Base-by-base conservation (phyloP, 192 early-diverging fungal genomes). In the Chytriomyces sp. region DNA sequence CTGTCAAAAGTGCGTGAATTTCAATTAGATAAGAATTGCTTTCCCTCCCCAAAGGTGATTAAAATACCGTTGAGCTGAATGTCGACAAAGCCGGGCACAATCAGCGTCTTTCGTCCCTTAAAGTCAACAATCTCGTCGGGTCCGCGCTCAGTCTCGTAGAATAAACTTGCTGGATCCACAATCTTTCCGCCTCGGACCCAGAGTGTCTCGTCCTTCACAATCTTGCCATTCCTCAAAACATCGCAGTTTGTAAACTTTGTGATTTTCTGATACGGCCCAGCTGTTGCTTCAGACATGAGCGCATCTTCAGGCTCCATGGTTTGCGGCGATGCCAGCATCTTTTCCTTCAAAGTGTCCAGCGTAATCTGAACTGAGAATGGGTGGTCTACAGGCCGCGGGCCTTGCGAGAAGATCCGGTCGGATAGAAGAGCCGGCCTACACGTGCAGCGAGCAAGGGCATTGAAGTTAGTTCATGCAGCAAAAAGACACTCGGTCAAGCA, bases 211-310 rank as follows among this genome's bases (percentile, higher is more conserved):
- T 93, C 84, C 61, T 90, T 85, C 18, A 92, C 84, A 67, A 95
- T 90, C 76, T 87, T 73, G 77, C 93, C 92, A 78, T 93, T 85
- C n/a, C 89, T 82, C 48, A 95, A 86, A 62, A 95, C 80, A 60
- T 91, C 87, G 73, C 88, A 91, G 86, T 94, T 93, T 75, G 90
- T 87, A 53, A 95, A 91, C 84, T 94, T 92, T n/a, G 84, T 88
- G 62, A 93, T 61, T 60, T 73, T 73, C 68, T 73, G 59, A 44
- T 60, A 72, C 11, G 68, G 68, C 28, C 1, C 35, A 35, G 35
- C 35, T 35, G 35, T 4, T 35, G 35, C 35, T 26, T 69, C 68
- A 1, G 68, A 50, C 8, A 53, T 53, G 50, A 20, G 24, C 7
- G 46, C 10, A 50, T 69, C 68, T 3, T 57, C 53, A 20, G 53